These are phyloP conservation scores for Trichothecium roseum DNA, from an alignment of 2,329 filamentous ascomycete species.

Conservation along the genomic window DNA sequence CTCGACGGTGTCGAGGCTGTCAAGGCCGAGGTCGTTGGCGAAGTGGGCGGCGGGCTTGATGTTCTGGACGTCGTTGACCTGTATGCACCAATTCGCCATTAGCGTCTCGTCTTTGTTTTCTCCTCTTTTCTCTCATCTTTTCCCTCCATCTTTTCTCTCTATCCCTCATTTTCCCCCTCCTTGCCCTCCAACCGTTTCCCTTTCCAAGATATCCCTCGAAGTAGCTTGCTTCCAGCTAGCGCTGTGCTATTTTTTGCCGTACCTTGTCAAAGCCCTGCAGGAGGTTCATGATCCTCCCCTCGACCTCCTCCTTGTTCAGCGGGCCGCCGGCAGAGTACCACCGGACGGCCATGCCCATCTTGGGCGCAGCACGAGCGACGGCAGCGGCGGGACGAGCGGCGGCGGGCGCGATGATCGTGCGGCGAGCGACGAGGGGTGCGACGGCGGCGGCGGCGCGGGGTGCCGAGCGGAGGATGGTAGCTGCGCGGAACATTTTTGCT, in stretches of 20 bases:
- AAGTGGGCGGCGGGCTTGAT: slow-evolving; percentile 82
- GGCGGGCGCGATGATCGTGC: slow-evolving; percentile 12
- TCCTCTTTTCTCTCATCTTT: too few species aligned
- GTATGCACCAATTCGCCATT: slow-evolving; percentile 9
- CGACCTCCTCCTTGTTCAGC: slow-evolving; percentile 73
- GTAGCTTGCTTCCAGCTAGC: too few species aligned
- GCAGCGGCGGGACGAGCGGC: slow-evolving; percentile 40
- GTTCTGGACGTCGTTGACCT: slow-evolving; percentile 60
- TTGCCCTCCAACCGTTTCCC: too few species aligned
- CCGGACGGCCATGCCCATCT: slow-evolving; percentile 59
- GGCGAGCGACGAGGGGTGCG: slow-evolving; percentile 34
- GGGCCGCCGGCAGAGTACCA: slow-evolving; percentile 78
- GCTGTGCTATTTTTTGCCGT: too few species aligned
- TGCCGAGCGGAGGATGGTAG: slow-evolving; percentile 71
- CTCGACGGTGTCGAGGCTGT: slow-evolving; percentile 97
- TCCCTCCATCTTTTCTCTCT: too few species aligned
- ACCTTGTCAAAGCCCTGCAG: slow-evolving; percentile 94
- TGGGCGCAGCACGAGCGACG: slow-evolving; percentile 48
- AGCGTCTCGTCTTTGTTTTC: too few species aligned
- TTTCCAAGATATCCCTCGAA: too few species aligned
- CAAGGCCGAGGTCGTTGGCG: slow-evolving; percentile 90
- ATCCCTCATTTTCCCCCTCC: too few species aligned
- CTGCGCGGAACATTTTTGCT: slow-evolving; percentile 72
- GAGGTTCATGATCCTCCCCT: slow-evolving; percentile 85
- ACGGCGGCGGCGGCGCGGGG: slow-evolving; percentile 51